Conservation (phyloP, 2,329 filamentous ascomycete genomes). For the Apiospora malaysiana region DNA sequence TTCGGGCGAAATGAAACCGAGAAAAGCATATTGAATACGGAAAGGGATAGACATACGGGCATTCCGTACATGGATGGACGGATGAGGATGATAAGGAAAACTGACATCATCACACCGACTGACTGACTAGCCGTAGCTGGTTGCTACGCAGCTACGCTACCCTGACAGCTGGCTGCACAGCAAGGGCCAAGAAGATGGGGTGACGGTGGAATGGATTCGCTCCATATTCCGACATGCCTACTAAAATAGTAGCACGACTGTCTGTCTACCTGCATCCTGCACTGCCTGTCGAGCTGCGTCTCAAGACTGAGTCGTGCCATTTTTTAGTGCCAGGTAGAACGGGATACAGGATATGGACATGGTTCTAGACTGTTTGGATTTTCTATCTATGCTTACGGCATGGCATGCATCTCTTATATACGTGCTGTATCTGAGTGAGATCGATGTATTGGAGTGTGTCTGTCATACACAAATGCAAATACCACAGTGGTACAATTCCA, state of each 20-base stretch:
- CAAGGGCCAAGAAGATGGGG: constrained; percentile 1
- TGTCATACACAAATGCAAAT: neutral
- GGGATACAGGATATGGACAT: neutral
- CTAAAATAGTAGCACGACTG: constrained; percentile 8
- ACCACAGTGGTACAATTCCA: neutral
- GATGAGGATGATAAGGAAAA: neutral
- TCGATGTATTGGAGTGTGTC: neutral
- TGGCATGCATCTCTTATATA: neutral
- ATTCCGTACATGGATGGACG: neutral
- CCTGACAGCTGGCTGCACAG: constrained; percentile 2
- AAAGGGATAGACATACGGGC: neutral
- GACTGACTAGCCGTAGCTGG: constrained; percentile 5
- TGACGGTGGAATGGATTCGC: neutral
- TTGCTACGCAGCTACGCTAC: constrained; percentile 15
- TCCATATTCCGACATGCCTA: constrained; percentile 6
- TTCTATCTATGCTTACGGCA: neutral
- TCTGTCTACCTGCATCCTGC: neutral
- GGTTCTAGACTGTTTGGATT: neutral
- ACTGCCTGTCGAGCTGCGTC: neutral
- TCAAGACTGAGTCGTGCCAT: constrained; percentile 12
- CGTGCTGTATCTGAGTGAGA: neutral
- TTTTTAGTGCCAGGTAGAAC: neutral
- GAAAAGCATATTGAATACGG: neutral
- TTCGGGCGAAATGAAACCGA: constrained; percentile 7
- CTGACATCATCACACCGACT: constrained; percentile 6